These are phyloP conservation scores for Salinomyces thailandicus DNA, from an alignment of 2,329 filamentous ascomycete genomes.

Conservation along the genomic window DNA sequence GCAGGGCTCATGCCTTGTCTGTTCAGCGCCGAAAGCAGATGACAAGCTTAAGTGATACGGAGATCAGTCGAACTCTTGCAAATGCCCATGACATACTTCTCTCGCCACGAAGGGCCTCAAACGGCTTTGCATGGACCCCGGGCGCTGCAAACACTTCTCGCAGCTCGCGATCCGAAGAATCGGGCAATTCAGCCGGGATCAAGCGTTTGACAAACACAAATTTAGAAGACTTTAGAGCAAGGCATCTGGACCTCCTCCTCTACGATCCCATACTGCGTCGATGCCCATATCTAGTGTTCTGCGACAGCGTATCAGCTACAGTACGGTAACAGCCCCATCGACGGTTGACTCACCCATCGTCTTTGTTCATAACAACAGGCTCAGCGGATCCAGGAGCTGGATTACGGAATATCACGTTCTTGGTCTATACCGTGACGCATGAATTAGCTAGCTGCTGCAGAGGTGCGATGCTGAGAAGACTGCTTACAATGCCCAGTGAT, in stretches of 20 bases:
- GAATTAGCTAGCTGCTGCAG: no score
- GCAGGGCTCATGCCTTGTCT: no score
- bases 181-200: background rate
- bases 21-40: no score
- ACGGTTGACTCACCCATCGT: slow-evolving; percentile 6
- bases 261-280: slow-evolving; percentile 4
- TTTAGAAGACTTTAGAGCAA: slow-evolving; percentile 1
- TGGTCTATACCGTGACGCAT: background rate
- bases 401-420: slow-evolving; percentile 6
- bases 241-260: slow-evolving; percentile 5
- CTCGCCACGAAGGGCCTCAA: no score
- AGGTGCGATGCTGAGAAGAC: background rate
- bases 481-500: slow-evolving; percentile 4
- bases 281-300: slow-evolving; percentile 7
- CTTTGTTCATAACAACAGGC: slow-evolving; percentile 2
- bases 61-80: no score
- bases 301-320: no score
- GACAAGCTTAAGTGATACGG: no score
- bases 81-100: no score
- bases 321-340: background rate
- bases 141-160: no score
- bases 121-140: no score
- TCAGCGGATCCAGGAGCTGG: background rate
- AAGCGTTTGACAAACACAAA: background rate
- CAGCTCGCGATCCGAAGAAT: no score